A percentile compares a stretch with the other conserved stretches of the same genome.
phyloP scores from a whole-genome alignment of 352 stramenopile species.

The Hyaloperonospora brassicae region DNA sequence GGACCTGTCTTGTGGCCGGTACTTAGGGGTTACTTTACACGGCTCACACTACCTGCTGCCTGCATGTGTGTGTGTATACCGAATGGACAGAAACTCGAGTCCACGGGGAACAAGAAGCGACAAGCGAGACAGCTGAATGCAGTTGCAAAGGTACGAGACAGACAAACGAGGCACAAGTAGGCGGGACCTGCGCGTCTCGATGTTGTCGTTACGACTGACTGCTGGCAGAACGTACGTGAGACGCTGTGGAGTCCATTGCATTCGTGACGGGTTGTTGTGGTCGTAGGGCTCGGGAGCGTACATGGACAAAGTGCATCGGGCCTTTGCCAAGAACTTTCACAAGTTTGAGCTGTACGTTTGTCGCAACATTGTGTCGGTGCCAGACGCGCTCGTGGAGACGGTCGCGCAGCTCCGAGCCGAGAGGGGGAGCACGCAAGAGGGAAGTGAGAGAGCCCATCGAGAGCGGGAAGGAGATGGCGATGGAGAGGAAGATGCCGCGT shows the following conservation, averaged over 20 bases:
- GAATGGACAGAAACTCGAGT: slow-evolving; percentile 29
- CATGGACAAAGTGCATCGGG: slow-evolving; percentile 46
- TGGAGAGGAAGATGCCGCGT: slow-evolving; percentile 12
- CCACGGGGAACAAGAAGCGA: slow-evolving; percentile 49
- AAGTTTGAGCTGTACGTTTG: slow-evolving; percentile 78
- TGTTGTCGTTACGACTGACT: background rate
- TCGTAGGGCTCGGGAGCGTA: slow-evolving; percentile 47
- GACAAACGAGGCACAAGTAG: background rate
- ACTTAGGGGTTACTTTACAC: background rate
- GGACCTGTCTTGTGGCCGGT: background rate
- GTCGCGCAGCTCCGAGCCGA: slow-evolving; percentile 37
- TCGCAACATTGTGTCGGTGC: slow-evolving; percentile 65
- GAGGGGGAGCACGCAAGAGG: slow-evolving; percentile 9
- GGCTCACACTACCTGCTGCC: background rate
- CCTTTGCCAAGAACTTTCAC: slow-evolving; percentile 79
- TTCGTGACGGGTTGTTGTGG: no score
- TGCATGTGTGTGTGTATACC: no score
- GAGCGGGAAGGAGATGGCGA: no score
- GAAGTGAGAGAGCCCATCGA: background rate
- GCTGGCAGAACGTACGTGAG: background rate
- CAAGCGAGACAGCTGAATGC: slow-evolving; percentile 51
- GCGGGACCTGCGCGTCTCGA: no score
- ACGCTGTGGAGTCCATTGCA: no score
- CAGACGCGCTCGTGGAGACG: slow-evolving; percentile 32
- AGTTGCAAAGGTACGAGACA: slow-evolving; percentile 42